phyloP scores from a whole-genome alignment of 352 stramenopile species.

The Phytophthora pluvialis region DNA sequence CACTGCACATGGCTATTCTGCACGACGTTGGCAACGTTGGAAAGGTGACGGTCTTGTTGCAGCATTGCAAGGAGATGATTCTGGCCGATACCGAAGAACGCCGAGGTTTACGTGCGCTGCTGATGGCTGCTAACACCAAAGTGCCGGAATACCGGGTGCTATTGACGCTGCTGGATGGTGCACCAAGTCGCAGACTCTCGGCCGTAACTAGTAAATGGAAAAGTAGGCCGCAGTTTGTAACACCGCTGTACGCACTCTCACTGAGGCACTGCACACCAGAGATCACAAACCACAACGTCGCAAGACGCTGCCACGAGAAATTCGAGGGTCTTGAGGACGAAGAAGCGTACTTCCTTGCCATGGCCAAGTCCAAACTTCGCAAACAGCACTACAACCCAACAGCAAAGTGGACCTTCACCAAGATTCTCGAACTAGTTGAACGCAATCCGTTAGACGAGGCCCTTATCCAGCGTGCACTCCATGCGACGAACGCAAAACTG shows the following conservation, averaged over 20 bases:
- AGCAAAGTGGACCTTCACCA: conserved; percentile 46
- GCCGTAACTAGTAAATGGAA: conserved; percentile 1
- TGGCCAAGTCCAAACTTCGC: conserved; percentile 66
- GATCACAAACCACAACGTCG: conserved; percentile 30
- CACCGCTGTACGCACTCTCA: conserved; percentile 58
- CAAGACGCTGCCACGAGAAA: conserved; percentile 41
- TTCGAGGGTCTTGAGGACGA: conserved; percentile 65
- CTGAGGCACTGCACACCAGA: conserved; percentile 38
- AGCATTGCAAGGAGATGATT: conserved; percentile 40
- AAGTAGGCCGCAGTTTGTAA: conserved; percentile 30
- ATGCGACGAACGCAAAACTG: conserved; percentile 71
- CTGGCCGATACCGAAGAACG: conserved; percentile 40
- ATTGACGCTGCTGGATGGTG: conserved; percentile 44
- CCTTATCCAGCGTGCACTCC: conserved; percentile 57
- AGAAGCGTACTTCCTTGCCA: conserved; percentile 55
- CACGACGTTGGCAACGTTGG: conserved; percentile 33
- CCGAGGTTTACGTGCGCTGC: conserved; percentile 44
- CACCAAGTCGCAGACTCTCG: conserved; percentile 32
- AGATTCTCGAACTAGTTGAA: conserved; percentile 66
- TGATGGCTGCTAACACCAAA: conserved; percentile 48
- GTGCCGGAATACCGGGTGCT: conserved; percentile 43
- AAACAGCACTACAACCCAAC: conserved; percentile 62
- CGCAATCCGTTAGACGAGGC: conserved; percentile 68
- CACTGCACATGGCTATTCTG: conserved; percentile 55
- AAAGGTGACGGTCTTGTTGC: conserved; percentile 38